phyloP scores from a whole-genome alignment of 2,329 filamentous ascomycete species.

The Ceratocystis harringtonii region DNA sequence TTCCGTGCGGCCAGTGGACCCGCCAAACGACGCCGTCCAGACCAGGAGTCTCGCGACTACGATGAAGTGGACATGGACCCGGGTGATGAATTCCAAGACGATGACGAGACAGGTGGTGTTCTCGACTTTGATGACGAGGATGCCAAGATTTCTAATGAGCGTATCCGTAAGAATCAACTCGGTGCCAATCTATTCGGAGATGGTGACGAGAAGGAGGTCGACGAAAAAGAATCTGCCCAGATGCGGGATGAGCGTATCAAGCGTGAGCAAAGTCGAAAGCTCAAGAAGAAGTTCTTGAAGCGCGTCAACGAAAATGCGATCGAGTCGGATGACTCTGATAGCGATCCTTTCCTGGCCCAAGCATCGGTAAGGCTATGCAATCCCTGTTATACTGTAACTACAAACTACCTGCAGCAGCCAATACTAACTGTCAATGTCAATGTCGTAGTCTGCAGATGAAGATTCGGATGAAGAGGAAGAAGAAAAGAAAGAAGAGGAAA shows the following conservation, averaged over 20 bases:
- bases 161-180: constrained; percentile 68
- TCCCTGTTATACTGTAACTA: too few relatives aligned
- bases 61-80: constrained; percentile 49
- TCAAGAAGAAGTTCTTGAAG: constrained; percentile 68
- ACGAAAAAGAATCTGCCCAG: constrained; percentile 57
- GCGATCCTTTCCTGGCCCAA: constrained; percentile 26
- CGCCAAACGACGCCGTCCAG: constrained; percentile 9
- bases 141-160: constrained; percentile 52
- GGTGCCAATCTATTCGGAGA: constrained; percentile 69
- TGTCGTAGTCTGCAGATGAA: constrained; percentile 19
- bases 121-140: constrained; percentile 74
- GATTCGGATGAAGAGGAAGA: constrained; percentile 28
- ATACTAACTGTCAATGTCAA: too few relatives aligned
- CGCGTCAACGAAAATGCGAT: constrained; percentile 80
- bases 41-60: constrained; percentile 35
- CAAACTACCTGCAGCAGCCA: too few relatives aligned
- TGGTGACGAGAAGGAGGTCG: constrained; percentile 54
- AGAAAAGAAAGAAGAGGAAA: constrained; percentile 41
- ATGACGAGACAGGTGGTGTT: constrained; percentile 63
- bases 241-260: constrained; percentile 52
- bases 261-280: constrained; percentile 57
- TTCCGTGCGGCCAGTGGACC: constrained; percentile 15
- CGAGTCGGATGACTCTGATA: constrained; percentile 48
- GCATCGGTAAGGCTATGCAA: constrained; percentile 23
- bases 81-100: constrained; percentile 68